Percentiles rank a stretch among this genome's conserved stretches.
Evolutionary conservation across 345 rosid species (phyloP).

Genomic region (Euclidium syriacum): DNA sequence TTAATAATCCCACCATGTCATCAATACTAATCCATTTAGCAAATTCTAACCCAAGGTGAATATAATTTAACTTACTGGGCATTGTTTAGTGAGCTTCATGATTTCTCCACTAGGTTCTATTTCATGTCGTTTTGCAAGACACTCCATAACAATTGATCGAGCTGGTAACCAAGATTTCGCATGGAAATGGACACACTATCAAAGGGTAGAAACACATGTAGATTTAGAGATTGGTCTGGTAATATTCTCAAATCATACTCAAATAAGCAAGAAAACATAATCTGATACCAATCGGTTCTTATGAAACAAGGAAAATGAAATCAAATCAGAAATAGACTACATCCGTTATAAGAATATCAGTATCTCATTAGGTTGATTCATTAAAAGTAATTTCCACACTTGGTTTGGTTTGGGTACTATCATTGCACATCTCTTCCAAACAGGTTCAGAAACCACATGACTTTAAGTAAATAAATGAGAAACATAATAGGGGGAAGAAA

Average conservation of each 20-base stretch:
- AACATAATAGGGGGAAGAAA: background rate
- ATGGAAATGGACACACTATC: constrained; percentile 57
- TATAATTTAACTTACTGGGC: constrained; percentile 77
- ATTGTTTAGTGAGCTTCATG: constrained; percentile 53
- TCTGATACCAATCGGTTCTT: background rate
- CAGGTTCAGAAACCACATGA: background rate
- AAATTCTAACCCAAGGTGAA: background rate
- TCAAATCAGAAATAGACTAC: background rate
- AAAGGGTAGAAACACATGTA: constrained; percentile 10
- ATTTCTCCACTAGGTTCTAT: constrained; percentile 75
- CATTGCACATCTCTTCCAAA: background rate
- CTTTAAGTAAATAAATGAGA: background rate
- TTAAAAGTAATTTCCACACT: background rate
- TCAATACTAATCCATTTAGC: background rate
- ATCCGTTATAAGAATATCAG: background rate
- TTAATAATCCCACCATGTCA: background rate
- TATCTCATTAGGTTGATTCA: background rate
- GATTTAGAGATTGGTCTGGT: background rate
- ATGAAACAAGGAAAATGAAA: background rate
- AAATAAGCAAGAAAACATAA: background rate
- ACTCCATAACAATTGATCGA: constrained; percentile 66
- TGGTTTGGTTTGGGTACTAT: background rate
- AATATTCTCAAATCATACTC: background rate
- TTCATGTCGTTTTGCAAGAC: constrained; percentile 46
- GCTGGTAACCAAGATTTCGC: constrained; percentile 88